A percentile compares a stretch with the other conserved stretches of the same genome.
phyloP scores from a whole-genome alignment of 2,329 filamentous ascomycete genomes.

The Scedosporium boydii region DNA sequence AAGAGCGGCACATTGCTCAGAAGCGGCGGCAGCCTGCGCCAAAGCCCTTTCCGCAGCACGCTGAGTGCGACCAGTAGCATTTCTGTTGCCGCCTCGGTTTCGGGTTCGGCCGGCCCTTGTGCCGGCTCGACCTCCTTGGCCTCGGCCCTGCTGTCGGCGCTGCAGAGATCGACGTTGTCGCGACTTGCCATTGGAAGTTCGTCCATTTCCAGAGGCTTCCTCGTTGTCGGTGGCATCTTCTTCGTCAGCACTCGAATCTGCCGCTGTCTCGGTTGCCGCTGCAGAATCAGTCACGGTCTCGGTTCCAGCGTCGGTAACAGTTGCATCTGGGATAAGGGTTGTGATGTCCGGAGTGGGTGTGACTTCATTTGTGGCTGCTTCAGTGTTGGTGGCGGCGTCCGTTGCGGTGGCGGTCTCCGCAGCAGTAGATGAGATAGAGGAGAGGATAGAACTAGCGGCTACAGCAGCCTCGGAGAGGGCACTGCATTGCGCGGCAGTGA shows the following conservation, averaged over 20 bases:
- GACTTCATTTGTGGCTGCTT: not conserved
- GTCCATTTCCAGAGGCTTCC: no score
- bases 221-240: not conserved
- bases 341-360: conserved; percentile 1
- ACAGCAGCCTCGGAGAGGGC: not conserved
- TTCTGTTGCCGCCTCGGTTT: not conserved
- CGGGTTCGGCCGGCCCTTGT: not conserved
- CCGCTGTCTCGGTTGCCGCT: not conserved
- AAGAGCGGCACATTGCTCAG: not conserved
- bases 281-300: not conserved
- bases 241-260: not conserved
- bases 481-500: not conserved
- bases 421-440: not conserved
- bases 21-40: not conserved
- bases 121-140: not conserved
- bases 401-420: not conserved
- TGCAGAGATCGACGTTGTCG: not conserved
- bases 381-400: not conserved
- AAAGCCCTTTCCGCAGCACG: not conserved
- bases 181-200: no score
- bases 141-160: not conserved
- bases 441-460: conserved; percentile 1
- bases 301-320: not conserved
- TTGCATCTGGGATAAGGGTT: not conserved
- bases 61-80: not conserved